Percentiles rank a stretch among this genome's conserved stretches.
phyloP scores from a whole-genome alignment of 352 stramenopile species.

The Phytophthora tubulina region DNA sequence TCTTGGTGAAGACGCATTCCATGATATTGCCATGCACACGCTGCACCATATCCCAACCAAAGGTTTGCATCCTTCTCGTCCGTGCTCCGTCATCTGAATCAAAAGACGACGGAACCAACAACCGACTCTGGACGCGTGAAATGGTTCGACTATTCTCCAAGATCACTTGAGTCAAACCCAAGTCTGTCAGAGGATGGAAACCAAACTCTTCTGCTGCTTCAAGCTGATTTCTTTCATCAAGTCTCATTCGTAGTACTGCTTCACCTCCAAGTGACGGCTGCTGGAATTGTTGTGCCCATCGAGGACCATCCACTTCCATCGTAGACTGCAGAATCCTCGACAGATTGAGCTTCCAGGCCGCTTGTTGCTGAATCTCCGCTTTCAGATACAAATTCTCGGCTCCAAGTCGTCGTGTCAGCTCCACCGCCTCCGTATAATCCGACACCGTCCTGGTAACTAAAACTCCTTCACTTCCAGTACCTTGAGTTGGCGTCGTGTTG shows the following conservation, averaged over 20 bases:
- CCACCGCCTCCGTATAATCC: constrained; percentile 38
- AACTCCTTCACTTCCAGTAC: background rate
- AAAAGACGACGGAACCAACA: constrained; percentile 30
- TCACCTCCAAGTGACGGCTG: constrained; percentile 16
- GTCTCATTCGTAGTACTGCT: constrained; percentile 19
- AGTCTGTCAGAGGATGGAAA: constrained; percentile 38
- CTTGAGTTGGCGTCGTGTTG: background rate
- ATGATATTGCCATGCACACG: constrained; percentile 40
- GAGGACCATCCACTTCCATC: constrained; percentile 21
- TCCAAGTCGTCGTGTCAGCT: constrained; percentile 38
- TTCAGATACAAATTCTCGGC: constrained; percentile 59
- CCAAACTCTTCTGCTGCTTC: constrained; percentile 43
- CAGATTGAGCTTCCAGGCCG: constrained; percentile 44
- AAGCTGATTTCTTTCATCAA: constrained; percentile 27
- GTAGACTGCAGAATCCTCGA: constrained; percentile 42
- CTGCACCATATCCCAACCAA: constrained; percentile 51
- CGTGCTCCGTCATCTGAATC: constrained; percentile 25
- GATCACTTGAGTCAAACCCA: constrained; percentile 40
- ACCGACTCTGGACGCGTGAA: constrained; percentile 32
- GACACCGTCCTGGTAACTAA: background rate
- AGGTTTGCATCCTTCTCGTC: constrained; percentile 30
- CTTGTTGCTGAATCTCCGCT: constrained; percentile 47
- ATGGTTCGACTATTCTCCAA: constrained; percentile 40
- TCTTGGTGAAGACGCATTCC: constrained; percentile 50
- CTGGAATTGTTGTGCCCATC: constrained; percentile 29